Conservation (phyloP, 2,329 filamentous ascomycete species). For the Pseudophaeomoniella oleicola region DNA sequence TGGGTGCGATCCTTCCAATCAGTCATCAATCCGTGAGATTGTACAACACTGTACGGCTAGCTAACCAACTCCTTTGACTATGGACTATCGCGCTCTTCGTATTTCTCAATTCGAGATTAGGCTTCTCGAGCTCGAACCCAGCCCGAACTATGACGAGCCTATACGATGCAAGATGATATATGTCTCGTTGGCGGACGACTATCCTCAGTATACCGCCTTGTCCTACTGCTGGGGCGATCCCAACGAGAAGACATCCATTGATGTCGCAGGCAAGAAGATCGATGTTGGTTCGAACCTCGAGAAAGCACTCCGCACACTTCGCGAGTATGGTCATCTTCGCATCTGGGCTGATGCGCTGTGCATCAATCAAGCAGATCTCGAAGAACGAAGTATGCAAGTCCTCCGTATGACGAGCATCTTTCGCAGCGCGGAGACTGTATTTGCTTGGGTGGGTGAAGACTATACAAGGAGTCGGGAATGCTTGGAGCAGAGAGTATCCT, state of each 20-base stretch:
- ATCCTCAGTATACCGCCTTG: not conserved
- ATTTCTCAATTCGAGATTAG: too few relatives aligned
- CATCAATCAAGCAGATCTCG: not conserved
- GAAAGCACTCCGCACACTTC: not conserved
- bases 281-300: not conserved
- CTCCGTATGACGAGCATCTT: not conserved
- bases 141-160: too few relatives aligned
- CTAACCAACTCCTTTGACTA: too few relatives aligned
- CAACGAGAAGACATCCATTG: not conserved
- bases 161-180: not conserved
- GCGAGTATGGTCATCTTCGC: not conserved
- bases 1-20: too few relatives aligned
- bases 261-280: not conserved
- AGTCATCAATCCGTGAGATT: too few relatives aligned
- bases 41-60: too few relatives aligned
- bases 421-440: not conserved
- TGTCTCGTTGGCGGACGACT: not conserved
- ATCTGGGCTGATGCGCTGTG: not conserved
- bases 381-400: not conserved
- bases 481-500: too few relatives aligned
- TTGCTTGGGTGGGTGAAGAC: too few relatives aligned
- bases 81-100: too few relatives aligned
- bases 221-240: not conserved
- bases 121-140: too few relatives aligned
- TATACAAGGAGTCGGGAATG: too few relatives aligned